Base-by-base conservation (phyloP, 768 basidiomycete genomes). In the Phlegmacium glaucopus region DNA sequence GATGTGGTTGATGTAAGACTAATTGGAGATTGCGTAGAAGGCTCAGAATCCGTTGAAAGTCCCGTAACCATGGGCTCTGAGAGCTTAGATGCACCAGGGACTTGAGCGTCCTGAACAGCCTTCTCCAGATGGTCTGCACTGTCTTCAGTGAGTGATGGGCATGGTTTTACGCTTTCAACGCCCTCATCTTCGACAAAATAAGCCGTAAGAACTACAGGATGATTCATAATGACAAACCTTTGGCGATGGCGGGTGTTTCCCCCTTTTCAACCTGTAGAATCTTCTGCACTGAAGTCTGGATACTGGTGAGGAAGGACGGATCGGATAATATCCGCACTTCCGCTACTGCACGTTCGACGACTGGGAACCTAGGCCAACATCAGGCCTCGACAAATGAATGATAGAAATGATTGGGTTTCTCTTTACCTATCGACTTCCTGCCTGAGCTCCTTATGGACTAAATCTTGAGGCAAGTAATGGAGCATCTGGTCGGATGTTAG, bases 371-470 rank as follows among this genome's bases (percentile, higher is more conserved):
- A 58, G 51, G 29, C 4, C 30, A 26, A 17, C 35, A 7, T 47
- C 26, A 52, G 37, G 8, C 30, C 30, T 36, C 13, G 6, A 16
- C 42, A 9, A 22, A 37, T n/a, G n/a, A 22, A 44, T 30, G 18
- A 6, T 13, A 15, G 17, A 13, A 25, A 15, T 36, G 9, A 37
- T 17, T 30, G 22, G 11, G 18, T 34, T 15, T 25, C 29, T 13
- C 28, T 66, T 53, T 44, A 81, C 86, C 85, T 76, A 62, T 87
- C 83, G 25, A 89, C 69, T 58, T 90, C 85, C 39, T 86, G 83
- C 70, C 83, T 75, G 11, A 90, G 65, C 53, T 87, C 86, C 47
- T 74, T 68, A 52, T 79, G 70, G n/a, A 79, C 66, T 9, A 64
- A 63, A 2, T 85, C 82, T 39, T 74, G 75, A 2, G 78, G 62